Base-by-base conservation (phyloP, 2,329 filamentous ascomycete genomes). In the Paraphaeosphaeria minitans region DNA sequence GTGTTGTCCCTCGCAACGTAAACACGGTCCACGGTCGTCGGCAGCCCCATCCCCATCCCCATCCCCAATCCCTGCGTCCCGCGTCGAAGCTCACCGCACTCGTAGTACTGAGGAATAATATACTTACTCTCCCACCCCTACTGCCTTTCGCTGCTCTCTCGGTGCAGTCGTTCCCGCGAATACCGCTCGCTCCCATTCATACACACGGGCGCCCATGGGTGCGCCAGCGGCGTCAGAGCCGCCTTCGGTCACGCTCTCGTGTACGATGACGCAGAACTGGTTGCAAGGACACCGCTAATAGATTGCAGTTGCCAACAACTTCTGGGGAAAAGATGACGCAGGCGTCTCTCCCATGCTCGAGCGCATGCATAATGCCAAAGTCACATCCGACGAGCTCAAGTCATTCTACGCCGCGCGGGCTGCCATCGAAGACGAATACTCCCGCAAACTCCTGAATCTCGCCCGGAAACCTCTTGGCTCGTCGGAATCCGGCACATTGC, bases 261-360 rank as follows among this genome's bases (percentile, higher is more conserved):
- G 87, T 90, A 81, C 71, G 69, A 13, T 4, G 24, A 49, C n/a
- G 56, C 49, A 35, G 42, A 14, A n/a, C 6, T 13, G 37, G 19
- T 14, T 35, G 6, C 27, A 29, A 22, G 6, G 3, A 41, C 27
- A 7, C n/a, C 13, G 65, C 78, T 80, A 58, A 81, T 66, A 45
- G 16, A 10, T 13, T n/a, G 57, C 66, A 93, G 93, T 99, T 81
- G 94, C 95, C 72, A 99, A 99, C 82, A 99, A 99, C 77, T 99
- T 99, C 79, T 99, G 95, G 95, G 95, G 95, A 64, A 98, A 96
- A 83, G 94, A 98, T 77, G 95, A 99, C 83, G 95, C 94, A 53
- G 96, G 95, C 75, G 93, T 99, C 72, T 84, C 85, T 47, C 96
- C 95, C 58, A 86, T 99, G 72, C 85, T 99, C 31, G 92, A 94